Evolutionary conservation across 495 filamentous ascomycete species (phyloP).

Genomic region (Collariella sp.): DNA sequence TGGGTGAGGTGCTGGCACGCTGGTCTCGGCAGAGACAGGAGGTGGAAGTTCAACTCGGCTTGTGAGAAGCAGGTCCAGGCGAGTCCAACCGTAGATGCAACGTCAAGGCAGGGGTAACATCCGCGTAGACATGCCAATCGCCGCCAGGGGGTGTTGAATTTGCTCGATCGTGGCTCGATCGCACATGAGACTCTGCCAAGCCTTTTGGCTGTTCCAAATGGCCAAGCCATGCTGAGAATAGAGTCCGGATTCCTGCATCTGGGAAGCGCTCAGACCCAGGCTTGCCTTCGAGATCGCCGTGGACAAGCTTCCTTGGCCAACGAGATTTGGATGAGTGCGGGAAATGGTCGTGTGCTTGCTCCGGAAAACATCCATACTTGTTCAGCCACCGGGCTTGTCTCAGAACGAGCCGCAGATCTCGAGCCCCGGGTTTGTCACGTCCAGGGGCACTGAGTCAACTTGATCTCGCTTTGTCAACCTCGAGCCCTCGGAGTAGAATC

Average conservation of each 20-base stretch:
- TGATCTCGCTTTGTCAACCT: too few relatives aligned
- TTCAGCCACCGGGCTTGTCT: neutral
- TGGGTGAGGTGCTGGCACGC: neutral
- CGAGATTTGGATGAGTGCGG: neutral
- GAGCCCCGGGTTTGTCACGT: too few relatives aligned
- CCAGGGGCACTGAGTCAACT: too few relatives aligned
- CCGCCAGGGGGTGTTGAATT: neutral
- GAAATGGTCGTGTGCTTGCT: neutral
- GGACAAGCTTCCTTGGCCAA: constrained; percentile 4
- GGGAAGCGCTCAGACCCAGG: constrained; percentile 5
- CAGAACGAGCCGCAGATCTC: neutral
- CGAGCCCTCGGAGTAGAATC: too few relatives aligned
- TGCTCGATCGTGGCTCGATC: constrained; percentile 19
- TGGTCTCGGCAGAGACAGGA: neutral
- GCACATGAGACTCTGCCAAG: constrained; percentile 37
- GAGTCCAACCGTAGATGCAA: constrained; percentile 10
- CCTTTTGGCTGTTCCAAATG: constrained; percentile 16
- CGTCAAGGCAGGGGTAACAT: neutral
- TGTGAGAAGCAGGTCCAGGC: constrained; percentile 16
- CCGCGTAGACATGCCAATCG: neutral
- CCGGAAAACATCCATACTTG: neutral
- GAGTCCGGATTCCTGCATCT: neutral
- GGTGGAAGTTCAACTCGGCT: constrained; percentile 5
- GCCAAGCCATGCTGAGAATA: constrained; percentile 16
- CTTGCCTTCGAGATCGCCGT: constrained; percentile 4